These are phyloP conservation scores for Grammothele lineata DNA, from an alignment of 768 basidiomycete genomes.

Conservation along the genomic window DNA sequence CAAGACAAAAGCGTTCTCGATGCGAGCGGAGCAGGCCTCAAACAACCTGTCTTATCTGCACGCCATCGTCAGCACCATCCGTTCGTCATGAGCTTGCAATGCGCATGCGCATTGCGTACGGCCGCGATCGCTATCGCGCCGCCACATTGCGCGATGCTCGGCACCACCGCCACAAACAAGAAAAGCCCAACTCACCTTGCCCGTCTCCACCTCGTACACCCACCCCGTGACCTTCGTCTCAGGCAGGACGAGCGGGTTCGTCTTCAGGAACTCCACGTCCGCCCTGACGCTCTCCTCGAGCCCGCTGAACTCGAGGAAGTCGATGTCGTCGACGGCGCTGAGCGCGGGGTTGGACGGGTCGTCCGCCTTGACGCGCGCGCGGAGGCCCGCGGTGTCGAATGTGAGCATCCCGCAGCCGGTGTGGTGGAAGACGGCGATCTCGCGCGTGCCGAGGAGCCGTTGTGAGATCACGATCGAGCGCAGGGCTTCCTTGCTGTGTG, in stretches of 20 bases:
- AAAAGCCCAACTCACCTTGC: slow-evolving; percentile 41
- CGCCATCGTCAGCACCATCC: too few relatives aligned
- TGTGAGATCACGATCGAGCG: slow-evolving; percentile 69
- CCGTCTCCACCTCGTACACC: slow-evolving; percentile 61
- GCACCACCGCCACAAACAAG: background rate
- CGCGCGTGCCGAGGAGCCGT: slow-evolving; percentile 63
- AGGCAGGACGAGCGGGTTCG: slow-evolving; percentile 49
- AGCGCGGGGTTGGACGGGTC: slow-evolving; percentile 29
- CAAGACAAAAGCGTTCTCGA: too few relatives aligned
- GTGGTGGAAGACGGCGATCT: slow-evolving; percentile 68
- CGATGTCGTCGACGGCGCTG: slow-evolving; percentile 38
- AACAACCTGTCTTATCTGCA: slow-evolving; percentile 14
- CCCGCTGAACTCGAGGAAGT: slow-evolving; percentile 51
- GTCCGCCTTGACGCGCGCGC: slow-evolving; percentile 43
- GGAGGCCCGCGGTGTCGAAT: slow-evolving; percentile 49
- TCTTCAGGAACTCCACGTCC: slow-evolving; percentile 56
- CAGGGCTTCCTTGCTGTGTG: slow-evolving; percentile 55
- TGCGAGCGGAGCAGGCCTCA: too few relatives aligned
- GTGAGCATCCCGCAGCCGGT: slow-evolving; percentile 72
- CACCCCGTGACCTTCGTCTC: slow-evolving; percentile 58
- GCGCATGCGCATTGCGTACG: too few relatives aligned
- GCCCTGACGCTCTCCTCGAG: slow-evolving; percentile 51
- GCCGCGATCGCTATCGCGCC: background rate
- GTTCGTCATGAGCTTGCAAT: too few relatives aligned
- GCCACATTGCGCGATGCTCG: background rate